A percentile compares a stretch with the other conserved stretches of the same genome.
Conservation (phyloP, 192 early-diverging fungal species). For the Ambispora gerdemannii region DNA sequence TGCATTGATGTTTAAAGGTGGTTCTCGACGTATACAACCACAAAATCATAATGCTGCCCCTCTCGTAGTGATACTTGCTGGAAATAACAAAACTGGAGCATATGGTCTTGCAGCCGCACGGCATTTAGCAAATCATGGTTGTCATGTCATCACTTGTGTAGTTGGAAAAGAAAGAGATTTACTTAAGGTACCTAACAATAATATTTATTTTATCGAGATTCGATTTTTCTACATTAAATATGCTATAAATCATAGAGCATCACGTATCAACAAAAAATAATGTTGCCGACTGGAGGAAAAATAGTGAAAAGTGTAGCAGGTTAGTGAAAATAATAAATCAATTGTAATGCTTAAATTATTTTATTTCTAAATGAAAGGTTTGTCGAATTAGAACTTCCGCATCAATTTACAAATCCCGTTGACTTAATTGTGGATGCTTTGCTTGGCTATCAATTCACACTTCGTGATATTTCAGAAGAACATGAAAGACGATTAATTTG, state of each 20-base stretch:
- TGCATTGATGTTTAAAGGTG: conserved; percentile 39
- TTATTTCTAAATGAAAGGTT: neutral
- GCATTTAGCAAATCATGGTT: conserved; percentile 78
- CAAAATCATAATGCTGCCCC: conserved; percentile 75
- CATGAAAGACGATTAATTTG: conserved; percentile 46
- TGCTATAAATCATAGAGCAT: conserved; percentile 14
- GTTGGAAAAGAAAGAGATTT: conserved; percentile 42
- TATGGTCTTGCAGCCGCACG: conserved; percentile 70
- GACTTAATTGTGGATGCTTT: conserved; percentile 76
- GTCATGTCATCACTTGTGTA: conserved; percentile 57
- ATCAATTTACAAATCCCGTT: conserved; percentile 48
- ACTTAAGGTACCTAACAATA: conserved; percentile 43
- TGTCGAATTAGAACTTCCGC: conserved; percentile 50
- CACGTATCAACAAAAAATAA: conserved; percentile 25
- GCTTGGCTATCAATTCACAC: conserved; percentile 55
- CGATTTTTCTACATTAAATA: neutral
- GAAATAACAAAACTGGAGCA: conserved; percentile 71
- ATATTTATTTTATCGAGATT: neutral
- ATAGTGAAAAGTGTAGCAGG: conserved; percentile 27
- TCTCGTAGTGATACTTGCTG: conserved; percentile 66
- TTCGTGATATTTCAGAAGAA: conserved; percentile 50
- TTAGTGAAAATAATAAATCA: neutral
- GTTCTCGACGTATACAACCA: conserved; percentile 67
- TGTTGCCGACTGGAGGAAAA: conserved; percentile 24
- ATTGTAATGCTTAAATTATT: neutral